These are phyloP conservation scores for Saccharomycopsis synnaedendra DNA, from an alignment of 805 yeast species.

Conservation along the genomic window DNA sequence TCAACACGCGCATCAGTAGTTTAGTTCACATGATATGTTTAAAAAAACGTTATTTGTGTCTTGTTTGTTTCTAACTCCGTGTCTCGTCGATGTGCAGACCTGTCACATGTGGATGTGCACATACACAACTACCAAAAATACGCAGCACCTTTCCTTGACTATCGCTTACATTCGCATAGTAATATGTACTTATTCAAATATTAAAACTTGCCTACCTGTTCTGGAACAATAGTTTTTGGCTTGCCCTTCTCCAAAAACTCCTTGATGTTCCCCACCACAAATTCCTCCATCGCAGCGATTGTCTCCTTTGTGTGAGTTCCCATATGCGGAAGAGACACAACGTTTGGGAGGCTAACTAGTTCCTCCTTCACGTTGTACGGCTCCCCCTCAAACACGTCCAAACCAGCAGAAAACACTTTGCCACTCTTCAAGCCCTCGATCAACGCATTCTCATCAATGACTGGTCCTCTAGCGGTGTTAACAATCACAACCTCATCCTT, in stretches of 20 bases:
- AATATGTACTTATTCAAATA: conserved; percentile 4
- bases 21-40: no score
- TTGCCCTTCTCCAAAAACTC: conserved; percentile 52
- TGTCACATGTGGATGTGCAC: no score
- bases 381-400: conserved; percentile 70
- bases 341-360: conserved; percentile 49
- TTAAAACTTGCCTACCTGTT: conserved; percentile 32
- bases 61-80: no score
- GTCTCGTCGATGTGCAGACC: no score
- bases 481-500: conserved; percentile 61
- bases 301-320: conserved; percentile 77
- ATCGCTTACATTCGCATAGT: background rate
- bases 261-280: conserved; percentile 57
- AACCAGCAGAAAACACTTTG: conserved; percentile 54
- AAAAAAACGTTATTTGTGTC: no score
- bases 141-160: no score
- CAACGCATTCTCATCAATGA: conserved; percentile 56
- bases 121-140: no score
- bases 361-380: conserved; percentile 55
- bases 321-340: conserved; percentile 78
- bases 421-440: conserved; percentile 47
- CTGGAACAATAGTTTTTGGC: conserved; percentile 74
- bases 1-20: no score
- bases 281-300: conserved; percentile 67
- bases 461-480: conserved; percentile 85